Evolutionary conservation across 805 yeast species (phyloP).

Genomic region (Lachancea lanzarotensis): DNA sequence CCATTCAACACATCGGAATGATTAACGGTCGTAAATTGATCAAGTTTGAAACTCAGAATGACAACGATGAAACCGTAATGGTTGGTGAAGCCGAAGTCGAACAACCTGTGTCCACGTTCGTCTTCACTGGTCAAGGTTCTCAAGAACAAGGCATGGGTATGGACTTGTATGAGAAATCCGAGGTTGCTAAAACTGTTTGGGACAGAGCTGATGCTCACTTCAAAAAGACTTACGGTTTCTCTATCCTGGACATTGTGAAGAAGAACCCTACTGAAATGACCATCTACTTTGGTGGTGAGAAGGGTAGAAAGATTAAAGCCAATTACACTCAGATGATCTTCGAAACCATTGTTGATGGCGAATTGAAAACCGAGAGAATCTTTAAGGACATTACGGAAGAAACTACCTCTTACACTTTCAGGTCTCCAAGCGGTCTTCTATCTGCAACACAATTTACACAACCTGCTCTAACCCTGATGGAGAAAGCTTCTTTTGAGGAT

Average conservation of each 20-base stretch:
- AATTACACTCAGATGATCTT: slow-evolving; percentile 96
- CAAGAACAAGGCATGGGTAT: slow-evolving; percentile 99
- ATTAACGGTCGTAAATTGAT: slow-evolving; percentile 97
- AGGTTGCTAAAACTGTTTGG: slow-evolving; percentile 93
- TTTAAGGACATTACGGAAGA: slow-evolving; percentile 83
- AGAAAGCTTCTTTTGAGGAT: slow-evolving; percentile 97
- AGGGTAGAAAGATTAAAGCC: slow-evolving; percentile 90
- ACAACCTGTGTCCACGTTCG: slow-evolving; percentile 94
- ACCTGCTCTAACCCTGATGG: slow-evolving; percentile 98
- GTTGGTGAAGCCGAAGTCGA: slow-evolving; percentile 97
- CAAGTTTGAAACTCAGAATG: slow-evolving; percentile 82
- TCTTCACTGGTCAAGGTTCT: slow-evolving; percentile 99
- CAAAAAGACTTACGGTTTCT: slow-evolving; percentile 90
- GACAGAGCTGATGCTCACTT: slow-evolving; percentile 95
- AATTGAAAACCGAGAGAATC: slow-evolving; percentile 83
- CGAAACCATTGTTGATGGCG: slow-evolving; percentile 85
- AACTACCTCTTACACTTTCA: slow-evolving; percentile 82
- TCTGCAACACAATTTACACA: slow-evolving; percentile 99
- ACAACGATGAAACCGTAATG: slow-evolving; percentile 74
- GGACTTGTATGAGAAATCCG: slow-evolving; percentile 89
- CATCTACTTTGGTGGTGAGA: slow-evolving; percentile 95
- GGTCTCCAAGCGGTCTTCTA: slow-evolving; percentile 87
- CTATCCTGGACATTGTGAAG: slow-evolving; percentile 89
- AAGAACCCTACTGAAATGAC: slow-evolving; percentile 95
- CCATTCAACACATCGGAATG: slow-evolving; percentile 95